Conservation (phyloP, 306 rosid species). For the Citrullus mucosospermus region DNA sequence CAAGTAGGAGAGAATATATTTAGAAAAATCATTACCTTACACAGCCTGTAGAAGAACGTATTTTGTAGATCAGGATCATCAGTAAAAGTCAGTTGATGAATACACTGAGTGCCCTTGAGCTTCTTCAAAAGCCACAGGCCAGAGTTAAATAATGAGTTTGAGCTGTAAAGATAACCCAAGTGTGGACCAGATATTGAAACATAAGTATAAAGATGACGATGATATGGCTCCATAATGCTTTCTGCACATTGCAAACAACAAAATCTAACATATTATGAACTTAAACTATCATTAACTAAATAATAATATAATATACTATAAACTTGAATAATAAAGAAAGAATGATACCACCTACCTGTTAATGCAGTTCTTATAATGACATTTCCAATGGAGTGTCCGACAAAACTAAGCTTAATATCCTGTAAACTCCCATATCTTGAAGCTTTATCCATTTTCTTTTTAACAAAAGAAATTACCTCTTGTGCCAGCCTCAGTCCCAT, state of each 20-base stretch:
- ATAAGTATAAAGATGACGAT: slow-evolving; percentile 50
- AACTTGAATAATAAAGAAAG: slow-evolving; percentile 5
- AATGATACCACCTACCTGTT: slow-evolving; percentile 41
- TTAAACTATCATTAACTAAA: not conserved
- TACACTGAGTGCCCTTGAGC: slow-evolving; percentile 74
- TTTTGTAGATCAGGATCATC: slow-evolving; percentile 84
- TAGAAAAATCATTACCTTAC: slow-evolving; percentile 42
- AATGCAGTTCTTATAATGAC: slow-evolving; percentile 83
- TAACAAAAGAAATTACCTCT: slow-evolving; percentile 66
- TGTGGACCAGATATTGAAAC: slow-evolving; percentile 96
- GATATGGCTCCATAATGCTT: slow-evolving; percentile 74
- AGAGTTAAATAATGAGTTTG: slow-evolving; percentile 88
- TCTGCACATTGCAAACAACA: slow-evolving; percentile 41
- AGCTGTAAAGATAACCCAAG: slow-evolving; percentile 90
- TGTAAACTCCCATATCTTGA: slow-evolving; percentile 43
- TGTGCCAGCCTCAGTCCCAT: slow-evolving; percentile 89
- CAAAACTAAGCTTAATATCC: slow-evolving; percentile 82
- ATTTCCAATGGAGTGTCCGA: slow-evolving; percentile 96
- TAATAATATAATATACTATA: not conserved
- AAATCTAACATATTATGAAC: not conserved
- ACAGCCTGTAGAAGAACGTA: slow-evolving; percentile 69
- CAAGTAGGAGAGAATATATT: not conserved
- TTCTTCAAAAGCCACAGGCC: slow-evolving; percentile 94
- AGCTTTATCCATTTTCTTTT: slow-evolving; percentile 64
- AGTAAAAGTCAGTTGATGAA: slow-evolving; percentile 87